Base-by-base conservation (phyloP, 176 grass and related monocot genomes). In the Hordeum marinum region DNA sequence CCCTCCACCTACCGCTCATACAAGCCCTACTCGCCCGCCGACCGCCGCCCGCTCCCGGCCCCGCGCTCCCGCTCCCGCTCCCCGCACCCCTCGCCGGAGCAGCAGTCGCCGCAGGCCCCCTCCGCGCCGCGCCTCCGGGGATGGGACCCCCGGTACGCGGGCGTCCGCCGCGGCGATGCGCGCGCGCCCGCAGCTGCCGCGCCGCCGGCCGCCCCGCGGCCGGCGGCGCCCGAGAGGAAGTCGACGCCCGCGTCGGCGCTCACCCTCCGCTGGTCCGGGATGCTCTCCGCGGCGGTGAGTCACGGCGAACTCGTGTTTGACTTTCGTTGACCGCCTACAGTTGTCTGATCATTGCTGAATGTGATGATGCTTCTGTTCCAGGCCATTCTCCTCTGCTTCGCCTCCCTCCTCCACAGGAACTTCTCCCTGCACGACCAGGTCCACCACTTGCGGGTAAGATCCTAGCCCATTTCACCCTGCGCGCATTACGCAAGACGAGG, bases 341-440 rank as follows among this genome's bases (percentile, higher is more conserved):
- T 54, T 72, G 29, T 91, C 63, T 85, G 68, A 68, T 57, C 54
- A 57, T 14, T 24, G 14, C 37, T 46, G 66, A 46, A 41, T 78
- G 15, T 83, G 34, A 23, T 87, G 42, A 11, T 55, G 54, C 54
- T 21, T 57, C 54, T 36, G 31, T 71, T 34, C 12, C 85, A 94
- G 92, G 57, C 84, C 72, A 62, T 87, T 80, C 6, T 92, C 11
- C 76, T 81, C 25, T 90, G 77, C 78, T 61, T 94, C 12, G 72
- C 78, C 23, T 92, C 85, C 43, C 87, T 94, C 80, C 85, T 92
- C 55, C 87, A 77, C 37, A 80, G 83, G 69, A 94, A 92, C 87
- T 83, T 90, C 82, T 90, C 82, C 12, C 65, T 94, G 27, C 82
- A 94, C 18, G 83, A 85, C 31, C 78, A 92, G 62, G 78, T 92